Percentiles rank a stretch among this genome's conserved stretches.
Evolutionary conservation across 177 flowering plant species (phyloP).

Genomic region (Tripterygium wilfordii): DNA sequence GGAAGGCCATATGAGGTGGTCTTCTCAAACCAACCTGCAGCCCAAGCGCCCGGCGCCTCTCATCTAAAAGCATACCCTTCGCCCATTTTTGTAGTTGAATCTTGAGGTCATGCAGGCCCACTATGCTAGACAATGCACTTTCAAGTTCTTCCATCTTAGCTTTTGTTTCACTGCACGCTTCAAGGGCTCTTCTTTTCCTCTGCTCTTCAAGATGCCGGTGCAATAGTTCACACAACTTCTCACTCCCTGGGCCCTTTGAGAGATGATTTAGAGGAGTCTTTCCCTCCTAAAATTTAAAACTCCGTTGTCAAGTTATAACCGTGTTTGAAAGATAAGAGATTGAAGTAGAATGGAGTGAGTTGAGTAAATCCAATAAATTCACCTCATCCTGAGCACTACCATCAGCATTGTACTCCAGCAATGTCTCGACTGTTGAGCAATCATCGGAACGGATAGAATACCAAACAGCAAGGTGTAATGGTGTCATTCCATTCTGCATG

Average conservation of each 20-base stretch:
- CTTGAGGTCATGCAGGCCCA: constrained; percentile 87
- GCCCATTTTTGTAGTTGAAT: constrained; percentile 92
- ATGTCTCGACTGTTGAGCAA: constrained; percentile 59
- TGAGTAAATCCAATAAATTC: constrained; percentile 20
- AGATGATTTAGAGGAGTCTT: constrained; percentile 84
- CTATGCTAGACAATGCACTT: constrained; percentile 57
- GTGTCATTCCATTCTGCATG: constrained; percentile 98
- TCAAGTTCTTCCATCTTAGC: constrained; percentile 93
- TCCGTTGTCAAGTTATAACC: too few relatives aligned
- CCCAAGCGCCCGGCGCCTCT: constrained; percentile 92
- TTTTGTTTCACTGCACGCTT: constrained; percentile 78
- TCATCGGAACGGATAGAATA: constrained; percentile 66
- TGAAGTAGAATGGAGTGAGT: not conserved
- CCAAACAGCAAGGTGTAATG: constrained; percentile 98
- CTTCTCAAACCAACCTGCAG: constrained; percentile 70
- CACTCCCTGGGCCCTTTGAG: constrained; percentile 67
- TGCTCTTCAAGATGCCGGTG: constrained; percentile 68
- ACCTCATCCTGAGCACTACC: constrained; percentile 79
- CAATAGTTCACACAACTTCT: constrained; percentile 61
- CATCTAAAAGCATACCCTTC: constrained; percentile 97
- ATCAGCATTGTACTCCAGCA: constrained; percentile 83
- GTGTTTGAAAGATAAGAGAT: not conserved
- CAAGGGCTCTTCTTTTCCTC: constrained; percentile 65
- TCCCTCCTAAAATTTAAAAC: constrained; percentile 54
- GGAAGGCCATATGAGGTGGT: constrained; percentile 98